A percentile compares a stretch with the other conserved stretches of the same genome.
Conservation (phyloP, 2,329 filamentous ascomycete genomes). For the Diaporthe sp. region DNA sequence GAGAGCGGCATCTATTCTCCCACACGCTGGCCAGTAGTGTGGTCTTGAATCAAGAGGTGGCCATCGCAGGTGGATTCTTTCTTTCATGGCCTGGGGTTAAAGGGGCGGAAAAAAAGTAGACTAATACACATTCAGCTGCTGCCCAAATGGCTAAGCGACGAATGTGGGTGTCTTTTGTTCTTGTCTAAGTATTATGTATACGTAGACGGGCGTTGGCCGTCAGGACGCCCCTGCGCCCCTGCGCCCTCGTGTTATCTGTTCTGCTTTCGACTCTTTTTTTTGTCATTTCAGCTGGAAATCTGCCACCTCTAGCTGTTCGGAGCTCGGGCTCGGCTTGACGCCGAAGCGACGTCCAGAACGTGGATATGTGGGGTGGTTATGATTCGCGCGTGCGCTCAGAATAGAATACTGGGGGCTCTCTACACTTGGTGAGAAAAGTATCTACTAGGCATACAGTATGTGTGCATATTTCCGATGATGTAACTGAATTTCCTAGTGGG, state of each 20-base stretch:
- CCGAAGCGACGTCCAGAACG: neutral
- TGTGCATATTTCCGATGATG: neutral
- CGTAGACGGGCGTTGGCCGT: conserved; percentile 5
- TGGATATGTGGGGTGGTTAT: neutral
- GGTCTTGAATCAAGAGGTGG: conserved; percentile 27
- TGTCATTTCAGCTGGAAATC: neutral
- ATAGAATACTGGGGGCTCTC: neutral
- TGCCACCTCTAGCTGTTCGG: neutral
- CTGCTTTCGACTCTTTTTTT: neutral
- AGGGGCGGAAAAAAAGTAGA: neutral
- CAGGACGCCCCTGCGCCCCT: neutral
- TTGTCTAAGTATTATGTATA: neutral
- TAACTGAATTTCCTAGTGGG: neutral
- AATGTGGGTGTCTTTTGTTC: neutral
- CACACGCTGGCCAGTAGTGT: neutral
- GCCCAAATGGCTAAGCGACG: neutral
- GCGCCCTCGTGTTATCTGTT: conserved; percentile 16
- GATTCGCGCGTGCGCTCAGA: conserved; percentile 15
- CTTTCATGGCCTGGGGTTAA: neutral
- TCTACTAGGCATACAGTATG: neutral
- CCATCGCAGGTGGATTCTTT: conserved; percentile 5
- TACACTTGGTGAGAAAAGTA: neutral
- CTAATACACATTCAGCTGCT: neutral
- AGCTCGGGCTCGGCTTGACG: conserved; percentile 10
- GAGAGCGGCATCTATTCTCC: neutral